A percentile compares a stretch with the other conserved stretches of the same genome.
Evolutionary conservation across 2,329 filamentous ascomycete species (phyloP).

Genomic region (Bipolaris gigantea): DNA sequence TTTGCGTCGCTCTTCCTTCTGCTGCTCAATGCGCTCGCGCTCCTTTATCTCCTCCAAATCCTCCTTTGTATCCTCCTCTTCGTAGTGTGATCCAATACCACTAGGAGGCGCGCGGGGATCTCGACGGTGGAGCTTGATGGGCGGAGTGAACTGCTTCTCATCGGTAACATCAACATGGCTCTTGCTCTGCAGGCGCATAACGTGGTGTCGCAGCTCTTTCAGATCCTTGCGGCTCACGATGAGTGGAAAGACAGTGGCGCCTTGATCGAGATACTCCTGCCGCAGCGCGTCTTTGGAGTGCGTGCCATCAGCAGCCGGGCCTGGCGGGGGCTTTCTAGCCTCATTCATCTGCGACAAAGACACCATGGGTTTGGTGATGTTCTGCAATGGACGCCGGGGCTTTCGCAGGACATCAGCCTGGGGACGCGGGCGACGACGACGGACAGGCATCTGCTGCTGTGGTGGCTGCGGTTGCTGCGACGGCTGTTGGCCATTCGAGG

Average conservation of each 20-base stretch:
- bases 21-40: slow-evolving; percentile 59
- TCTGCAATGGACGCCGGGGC: slow-evolving; percentile 39
- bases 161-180: slow-evolving; percentile 69
- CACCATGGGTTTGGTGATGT: slow-evolving; percentile 37
- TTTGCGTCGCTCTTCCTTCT: slow-evolving; percentile 76
- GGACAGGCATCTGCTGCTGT: slow-evolving; percentile 22
- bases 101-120: slow-evolving; percentile 71
- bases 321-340: slow-evolving; percentile 17
- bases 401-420: slow-evolving; percentile 45
- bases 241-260: slow-evolving; percentile 57
- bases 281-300: slow-evolving; percentile 28
- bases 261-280: slow-evolving; percentile 31
- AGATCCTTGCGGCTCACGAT: slow-evolving; percentile 81
- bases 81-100: slow-evolving; percentile 39
- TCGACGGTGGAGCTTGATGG: slow-evolving; percentile 84
- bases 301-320: slow-evolving; percentile 13
- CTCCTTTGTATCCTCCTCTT: slow-evolving; percentile 63
- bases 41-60: slow-evolving; percentile 68
- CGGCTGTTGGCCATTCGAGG: slow-evolving; percentile 37
- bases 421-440: slow-evolving; percentile 39
- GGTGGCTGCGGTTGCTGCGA: background rate
- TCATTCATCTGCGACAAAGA: slow-evolving; percentile 41
- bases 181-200: slow-evolving; percentile 75
- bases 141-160: slow-evolving; percentile 80
- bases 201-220: slow-evolving; percentile 79